Conservation (phyloP, 768 basidiomycete species). For the Psilocybe azurescens region DNA sequence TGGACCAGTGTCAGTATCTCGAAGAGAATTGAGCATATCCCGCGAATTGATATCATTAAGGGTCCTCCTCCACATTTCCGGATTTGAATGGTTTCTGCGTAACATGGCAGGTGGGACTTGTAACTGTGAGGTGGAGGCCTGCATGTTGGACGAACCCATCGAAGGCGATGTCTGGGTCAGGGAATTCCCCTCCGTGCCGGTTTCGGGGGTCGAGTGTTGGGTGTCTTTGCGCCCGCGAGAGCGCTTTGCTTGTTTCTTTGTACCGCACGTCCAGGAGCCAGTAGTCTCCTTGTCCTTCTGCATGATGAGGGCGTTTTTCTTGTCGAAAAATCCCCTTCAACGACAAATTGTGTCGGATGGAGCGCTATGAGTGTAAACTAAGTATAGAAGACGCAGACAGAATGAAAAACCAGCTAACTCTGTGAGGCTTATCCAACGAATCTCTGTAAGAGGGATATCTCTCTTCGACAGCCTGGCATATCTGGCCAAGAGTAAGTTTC, state of each 20-base stretch:
- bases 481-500: constrained; percentile 14
- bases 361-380: neutral
- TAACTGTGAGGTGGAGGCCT: no score
- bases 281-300: constrained; percentile 4
- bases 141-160: no score
- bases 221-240: neutral
- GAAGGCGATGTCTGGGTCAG: no score
- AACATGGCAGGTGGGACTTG: no score
- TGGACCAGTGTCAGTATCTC: no score
- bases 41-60: no score
- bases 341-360: constrained; percentile 16
- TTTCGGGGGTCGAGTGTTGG: no score
- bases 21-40: no score
- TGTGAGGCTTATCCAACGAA: neutral
- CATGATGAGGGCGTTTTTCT: neutral
- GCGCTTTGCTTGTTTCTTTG: neutral
- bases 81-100: no score
- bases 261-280: constrained; percentile 7
- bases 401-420: no score
- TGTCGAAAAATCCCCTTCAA: constrained; percentile 2
- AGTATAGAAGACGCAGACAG: neutral
- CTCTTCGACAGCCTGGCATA: constrained; percentile 17
- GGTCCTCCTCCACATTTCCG: no score
- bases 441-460: constrained; percentile 11
- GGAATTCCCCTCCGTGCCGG: no score